Percentiles rank a stretch among this genome's conserved stretches.
phyloP scores from a whole-genome alignment of 345 rosid species.

The Dipteronia dyeriana region DNA sequence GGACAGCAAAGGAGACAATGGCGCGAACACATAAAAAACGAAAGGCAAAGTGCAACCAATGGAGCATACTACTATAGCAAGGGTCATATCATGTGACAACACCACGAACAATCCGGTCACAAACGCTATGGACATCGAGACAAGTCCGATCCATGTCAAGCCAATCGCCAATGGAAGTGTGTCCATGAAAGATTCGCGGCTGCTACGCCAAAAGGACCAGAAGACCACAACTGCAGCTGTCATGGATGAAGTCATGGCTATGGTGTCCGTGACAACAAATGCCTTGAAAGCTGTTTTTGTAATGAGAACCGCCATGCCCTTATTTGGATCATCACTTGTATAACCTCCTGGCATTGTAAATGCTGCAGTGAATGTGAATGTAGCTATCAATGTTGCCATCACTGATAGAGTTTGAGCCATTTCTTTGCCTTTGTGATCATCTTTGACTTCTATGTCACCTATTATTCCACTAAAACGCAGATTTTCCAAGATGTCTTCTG shows the following conservation, averaged over 20 bases:
- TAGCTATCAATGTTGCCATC: conserved; percentile 26
- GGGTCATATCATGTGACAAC: neutral
- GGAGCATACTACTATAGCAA: conserved; percentile 2
- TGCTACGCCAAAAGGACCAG: neutral
- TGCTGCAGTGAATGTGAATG: conserved; percentile 27
- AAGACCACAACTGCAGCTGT: conserved; percentile 12
- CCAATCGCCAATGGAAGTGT: neutral
- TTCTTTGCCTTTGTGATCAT: neutral
- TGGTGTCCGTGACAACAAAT: conserved; percentile 14
- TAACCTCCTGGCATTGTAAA: conserved; percentile 25
- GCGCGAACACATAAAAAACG: neutral
- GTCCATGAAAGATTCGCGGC: conserved; percentile 10
- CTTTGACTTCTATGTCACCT: neutral
- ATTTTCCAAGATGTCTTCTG: neutral
- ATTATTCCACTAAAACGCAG: neutral
- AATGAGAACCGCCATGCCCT: conserved; percentile 13
- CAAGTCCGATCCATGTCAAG: conserved; percentile 20
- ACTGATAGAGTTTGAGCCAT: conserved; percentile 19
- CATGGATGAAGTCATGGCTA: conserved; percentile 19
- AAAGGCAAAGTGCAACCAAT: conserved; percentile 4
- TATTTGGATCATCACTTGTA: neutral
- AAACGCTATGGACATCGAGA: conserved; percentile 24
- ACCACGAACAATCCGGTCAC: conserved; percentile 21
- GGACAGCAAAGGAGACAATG: neutral
- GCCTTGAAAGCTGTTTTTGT: conserved; percentile 5